Base-by-base conservation (phyloP, 2,329 filamentous ascomycete species). In the Penicillium expansum region DNA sequence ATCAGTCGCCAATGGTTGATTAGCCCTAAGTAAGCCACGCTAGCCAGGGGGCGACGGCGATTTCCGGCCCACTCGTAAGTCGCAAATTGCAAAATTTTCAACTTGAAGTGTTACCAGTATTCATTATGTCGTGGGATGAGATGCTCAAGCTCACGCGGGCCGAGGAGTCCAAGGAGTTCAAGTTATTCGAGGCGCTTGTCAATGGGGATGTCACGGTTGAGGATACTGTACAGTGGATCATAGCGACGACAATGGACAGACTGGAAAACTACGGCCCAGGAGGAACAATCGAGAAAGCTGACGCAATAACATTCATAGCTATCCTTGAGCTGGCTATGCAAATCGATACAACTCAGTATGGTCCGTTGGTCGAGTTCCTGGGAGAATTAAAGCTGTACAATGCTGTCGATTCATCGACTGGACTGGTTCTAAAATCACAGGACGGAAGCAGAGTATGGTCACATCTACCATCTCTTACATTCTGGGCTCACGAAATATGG, bases 361-460 rank as follows among this genome's bases (percentile, higher is more conserved):
- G 18, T 10, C 51, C 51, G 9, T 32, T 54, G 51, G 14, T 54
- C 6, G 35, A 30, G 4, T 54, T 54, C 16, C 37, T 54, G 35
- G n/a, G 13, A 7, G 51, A 41, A 24, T 39, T 54, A n/a, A 54
- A 54, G 10, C 20, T 33, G 35, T 54, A 54, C 35, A 54, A 54
- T 22, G 51, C 51, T 10, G 43, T 54, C 13, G 43, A 54, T 27
- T 54, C 51, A 10, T 37, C 51, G 16, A 54, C 51, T 5, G 43
- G 35, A 1, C 16, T 54, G 18, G 35, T 54, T 5, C 27, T 54
- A 16, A 54, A 54, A 18, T 24, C 42, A 30, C 51, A 41, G 20
- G 42, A 54, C n/a, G 51, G 51, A 18, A 54, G 51, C 32, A 29
- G 51, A 30, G 51, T 54, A 5, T 54, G 51, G 51, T 54, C 51